phyloP scores from a whole-genome alignment of 192 early-diverging fungal species.

The Rhizophagus clarus region DNA sequence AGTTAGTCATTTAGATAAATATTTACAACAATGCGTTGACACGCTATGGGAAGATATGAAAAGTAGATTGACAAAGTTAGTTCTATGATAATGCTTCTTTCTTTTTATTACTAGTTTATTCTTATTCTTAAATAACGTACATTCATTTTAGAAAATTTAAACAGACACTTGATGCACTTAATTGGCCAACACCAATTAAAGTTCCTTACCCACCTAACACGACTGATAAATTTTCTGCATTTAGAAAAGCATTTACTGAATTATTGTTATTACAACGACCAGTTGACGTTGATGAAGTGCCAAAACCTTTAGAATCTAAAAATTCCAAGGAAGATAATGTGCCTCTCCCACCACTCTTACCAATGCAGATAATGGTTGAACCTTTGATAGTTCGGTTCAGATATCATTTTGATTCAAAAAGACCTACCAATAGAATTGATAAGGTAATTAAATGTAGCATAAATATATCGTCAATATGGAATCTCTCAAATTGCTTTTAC shows the following conservation, averaged over 20 bases:
- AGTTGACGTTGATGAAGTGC: slow-evolving; percentile 26
- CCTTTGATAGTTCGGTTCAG: slow-evolving; percentile 67
- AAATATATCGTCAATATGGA: not conserved
- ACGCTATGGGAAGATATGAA: slow-evolving; percentile 52
- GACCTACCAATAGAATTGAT: slow-evolving; percentile 73
- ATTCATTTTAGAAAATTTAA: slow-evolving; percentile 42
- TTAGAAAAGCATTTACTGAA: slow-evolving; percentile 41
- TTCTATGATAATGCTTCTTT: slow-evolving; percentile 27
- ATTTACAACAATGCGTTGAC: slow-evolving; percentile 37
- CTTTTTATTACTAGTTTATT: slow-evolving; percentile 24
- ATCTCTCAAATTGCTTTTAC: not conserved
- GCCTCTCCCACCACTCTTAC: slow-evolving; percentile 44
- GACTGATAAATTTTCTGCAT: slow-evolving; percentile 31
- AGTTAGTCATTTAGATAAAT: slow-evolving; percentile 39
- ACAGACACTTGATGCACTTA: slow-evolving; percentile 40
- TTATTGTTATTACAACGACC: slow-evolving; percentile 44
- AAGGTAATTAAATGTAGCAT: slow-evolving; percentile 48
- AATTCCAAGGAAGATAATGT: slow-evolving; percentile 28
- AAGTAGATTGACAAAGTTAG: slow-evolving; percentile 44
- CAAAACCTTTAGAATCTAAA: slow-evolving; percentile 17
- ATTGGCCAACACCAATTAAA: slow-evolving; percentile 45
- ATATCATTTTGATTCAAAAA: slow-evolving; percentile 72
- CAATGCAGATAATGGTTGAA: slow-evolving; percentile 58
- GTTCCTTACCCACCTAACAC: slow-evolving; percentile 18
- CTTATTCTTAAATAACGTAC: too few species aligned